Evolutionary conservation across 2,329 filamentous ascomycete genomes (phyloP).

Genomic region (Claviceps digitariae): DNA sequence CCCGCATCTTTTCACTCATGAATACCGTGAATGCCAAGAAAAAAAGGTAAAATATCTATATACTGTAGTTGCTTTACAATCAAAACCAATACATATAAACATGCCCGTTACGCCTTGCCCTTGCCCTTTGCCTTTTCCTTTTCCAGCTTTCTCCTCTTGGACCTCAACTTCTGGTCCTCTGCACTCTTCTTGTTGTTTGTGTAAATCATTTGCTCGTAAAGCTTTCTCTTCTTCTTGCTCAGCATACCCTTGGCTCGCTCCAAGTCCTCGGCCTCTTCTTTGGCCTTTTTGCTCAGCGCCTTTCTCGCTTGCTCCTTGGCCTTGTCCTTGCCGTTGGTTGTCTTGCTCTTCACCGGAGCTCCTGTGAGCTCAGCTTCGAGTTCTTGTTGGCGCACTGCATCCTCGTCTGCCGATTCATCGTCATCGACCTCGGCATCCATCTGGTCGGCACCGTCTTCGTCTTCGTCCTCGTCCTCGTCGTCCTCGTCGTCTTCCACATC

Average conservation of each 20-base stretch:
- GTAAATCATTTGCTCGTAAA: conserved; percentile 95
- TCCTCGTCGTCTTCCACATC: conserved; percentile 27
- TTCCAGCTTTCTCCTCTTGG: conserved; percentile 85
- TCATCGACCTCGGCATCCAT: conserved; percentile 29
- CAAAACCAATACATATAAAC: not conserved
- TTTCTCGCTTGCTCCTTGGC: conserved; percentile 58
- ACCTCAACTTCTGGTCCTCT: conserved; percentile 74
- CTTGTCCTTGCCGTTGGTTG: conserved; percentile 37
- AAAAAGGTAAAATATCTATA: conserved; percentile 1
- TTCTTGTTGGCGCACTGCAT: conserved; percentile 68
- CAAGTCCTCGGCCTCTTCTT: conserved; percentile 71
- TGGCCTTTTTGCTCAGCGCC: conserved; percentile 54
- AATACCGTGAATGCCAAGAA: no score
- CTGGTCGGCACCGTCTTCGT: conserved; percentile 34
- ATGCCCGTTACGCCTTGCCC: conserved; percentile 19
- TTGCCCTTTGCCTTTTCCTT: conserved; percentile 39
- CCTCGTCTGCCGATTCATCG: conserved; percentile 37
- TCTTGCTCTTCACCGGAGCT: conserved; percentile 39
- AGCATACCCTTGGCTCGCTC: conserved; percentile 97
- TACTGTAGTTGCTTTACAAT: not conserved
- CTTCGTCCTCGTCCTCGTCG: conserved; percentile 34
- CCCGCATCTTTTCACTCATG: no score
- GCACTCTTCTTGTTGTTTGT: conserved; percentile 87
- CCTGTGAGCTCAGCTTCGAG: conserved; percentile 85
- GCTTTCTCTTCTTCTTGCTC: conserved; percentile 92